Evolutionary conservation across 176 grass and related monocot genomes (phyloP).

Genomic region (Poa pratensis): DNA sequence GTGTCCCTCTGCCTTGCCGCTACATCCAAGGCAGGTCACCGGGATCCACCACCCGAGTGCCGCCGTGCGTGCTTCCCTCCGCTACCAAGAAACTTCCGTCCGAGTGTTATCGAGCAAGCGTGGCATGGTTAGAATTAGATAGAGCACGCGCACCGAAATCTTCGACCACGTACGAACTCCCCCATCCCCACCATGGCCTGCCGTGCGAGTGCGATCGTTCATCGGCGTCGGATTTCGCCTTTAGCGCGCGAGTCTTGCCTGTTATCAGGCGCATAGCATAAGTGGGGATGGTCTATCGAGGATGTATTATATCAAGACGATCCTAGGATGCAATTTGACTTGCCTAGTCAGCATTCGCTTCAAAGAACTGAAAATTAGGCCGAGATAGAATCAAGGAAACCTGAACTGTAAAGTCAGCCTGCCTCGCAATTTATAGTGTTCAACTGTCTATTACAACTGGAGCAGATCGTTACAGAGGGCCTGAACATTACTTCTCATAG

Average conservation of each 20-base stretch:
- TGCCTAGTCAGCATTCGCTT: not conserved
- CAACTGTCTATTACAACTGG: slow-evolving; percentile 32
- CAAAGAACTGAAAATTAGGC: not conserved
- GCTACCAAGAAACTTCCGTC: no score
- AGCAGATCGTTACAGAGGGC: slow-evolving; percentile 8
- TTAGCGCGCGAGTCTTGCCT: not conserved
- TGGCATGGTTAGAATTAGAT: not conserved
- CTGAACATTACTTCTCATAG: not conserved
- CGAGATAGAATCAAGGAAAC: not conserved
- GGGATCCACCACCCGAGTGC: no score
- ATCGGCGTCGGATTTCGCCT: not conserved
- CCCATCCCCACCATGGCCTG: not conserved
- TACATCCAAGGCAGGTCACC: no score
- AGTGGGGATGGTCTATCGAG: not conserved
- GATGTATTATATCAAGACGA: not conserved
- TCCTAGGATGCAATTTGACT: not conserved
- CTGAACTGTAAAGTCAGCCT: slow-evolving; percentile 8
- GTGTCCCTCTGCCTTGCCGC: no score
- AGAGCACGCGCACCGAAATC: not conserved
- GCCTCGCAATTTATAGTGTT: not conserved
- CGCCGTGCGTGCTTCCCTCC: no score
- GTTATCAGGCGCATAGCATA: not conserved
- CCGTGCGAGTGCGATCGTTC: not conserved
- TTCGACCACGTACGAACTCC: not conserved
- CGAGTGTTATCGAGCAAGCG: no score